Percentiles rank a stretch among this genome's conserved stretches.
Conservation (phyloP, 1,139 yeast genomes). For the Candida dubliniensis region DNA sequence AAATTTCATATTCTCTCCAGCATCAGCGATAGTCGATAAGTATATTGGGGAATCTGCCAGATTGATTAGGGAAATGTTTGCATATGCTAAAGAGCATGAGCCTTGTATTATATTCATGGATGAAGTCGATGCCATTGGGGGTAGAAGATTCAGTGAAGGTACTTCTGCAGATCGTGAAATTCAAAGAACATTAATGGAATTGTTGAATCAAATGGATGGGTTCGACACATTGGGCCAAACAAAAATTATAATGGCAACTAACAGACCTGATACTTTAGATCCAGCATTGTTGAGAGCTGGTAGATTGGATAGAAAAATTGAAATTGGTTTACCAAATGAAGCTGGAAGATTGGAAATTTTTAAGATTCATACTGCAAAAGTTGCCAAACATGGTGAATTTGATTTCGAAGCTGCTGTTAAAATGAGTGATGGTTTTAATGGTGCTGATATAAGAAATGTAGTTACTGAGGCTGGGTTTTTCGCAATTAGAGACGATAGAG, state of each 20-base stretch:
- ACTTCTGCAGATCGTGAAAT: constrained; percentile 99
- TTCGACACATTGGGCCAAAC: constrained; percentile 97
- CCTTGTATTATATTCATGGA: constrained; percentile 99
- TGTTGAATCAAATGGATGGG: constrained; percentile 98
- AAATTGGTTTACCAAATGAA: constrained; percentile 94
- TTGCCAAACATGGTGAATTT: constrained; percentile 90
- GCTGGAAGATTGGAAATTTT: constrained; percentile 93
- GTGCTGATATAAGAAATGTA: constrained; percentile 97
- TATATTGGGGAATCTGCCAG: constrained; percentile 98
- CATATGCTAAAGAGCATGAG: constrained; percentile 96
- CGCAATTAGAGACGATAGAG: constrained; percentile 97
- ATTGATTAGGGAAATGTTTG: constrained; percentile 96
- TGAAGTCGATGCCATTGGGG: constrained; percentile 99
- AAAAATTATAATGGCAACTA: constrained; percentile 98
- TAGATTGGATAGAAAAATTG: constrained; percentile 95
- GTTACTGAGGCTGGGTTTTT: constrained; percentile 99
- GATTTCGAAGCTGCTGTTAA: constrained; percentile 97
- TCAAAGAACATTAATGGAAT: constrained; percentile 97
- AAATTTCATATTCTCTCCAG: constrained; percentile 95
- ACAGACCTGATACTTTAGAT: constrained; percentile 96
- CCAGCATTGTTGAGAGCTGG: constrained; percentile 99
- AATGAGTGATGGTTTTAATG: constrained; percentile 98
- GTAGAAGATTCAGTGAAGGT: constrained; percentile 97
- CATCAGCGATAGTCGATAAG: constrained; percentile 97
- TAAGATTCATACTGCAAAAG: constrained; percentile 87